phyloP scores from a whole-genome alignment of 768 basidiomycete genomes.

The Kwoniella sp. region DNA sequence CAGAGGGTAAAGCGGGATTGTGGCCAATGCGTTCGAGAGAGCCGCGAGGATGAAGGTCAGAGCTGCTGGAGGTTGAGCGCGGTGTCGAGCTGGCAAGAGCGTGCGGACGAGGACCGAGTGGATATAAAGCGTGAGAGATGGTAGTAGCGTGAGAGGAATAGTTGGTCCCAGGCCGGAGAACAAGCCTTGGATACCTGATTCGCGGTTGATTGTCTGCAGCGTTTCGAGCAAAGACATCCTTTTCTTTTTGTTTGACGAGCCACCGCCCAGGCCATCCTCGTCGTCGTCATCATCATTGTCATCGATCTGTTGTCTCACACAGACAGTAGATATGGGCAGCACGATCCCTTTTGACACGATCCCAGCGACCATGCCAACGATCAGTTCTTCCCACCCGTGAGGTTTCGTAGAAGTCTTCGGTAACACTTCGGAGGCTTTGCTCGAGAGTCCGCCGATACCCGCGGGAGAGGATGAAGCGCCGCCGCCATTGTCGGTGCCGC shows the following conservation, averaged over 20 bases:
- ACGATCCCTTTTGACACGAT: constrained; percentile 42
- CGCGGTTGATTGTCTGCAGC: constrained; percentile 25
- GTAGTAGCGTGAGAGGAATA: constrained; percentile 43
- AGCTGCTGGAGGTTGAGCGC: constrained; percentile 32
- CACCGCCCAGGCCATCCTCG: not conserved
- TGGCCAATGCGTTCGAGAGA: constrained; percentile 41
- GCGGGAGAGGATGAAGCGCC: constrained; percentile 24
- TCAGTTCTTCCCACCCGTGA: constrained; percentile 27
- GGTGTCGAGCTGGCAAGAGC: constrained; percentile 28
- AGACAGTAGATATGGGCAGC: constrained; percentile 44
- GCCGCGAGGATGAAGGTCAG: constrained; percentile 41
- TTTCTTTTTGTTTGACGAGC: not conserved
- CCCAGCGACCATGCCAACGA: constrained; percentile 42
- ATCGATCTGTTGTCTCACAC: constrained; percentile 41
- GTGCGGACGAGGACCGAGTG: constrained; percentile 34
- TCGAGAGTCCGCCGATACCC: constrained; percentile 29
- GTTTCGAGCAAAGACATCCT: constrained; percentile 19
- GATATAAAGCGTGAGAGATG: constrained; percentile 47
- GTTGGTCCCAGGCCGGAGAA: constrained; percentile 38
- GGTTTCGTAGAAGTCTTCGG: constrained; percentile 7
- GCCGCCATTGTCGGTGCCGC: not conserved
- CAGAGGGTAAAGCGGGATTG: constrained; percentile 46
- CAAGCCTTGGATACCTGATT: constrained; percentile 33
- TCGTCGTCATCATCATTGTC: constrained; percentile 16
- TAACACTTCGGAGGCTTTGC: constrained; percentile 24